phyloP scores from a whole-genome alignment of 2,329 filamentous ascomycete species.

The Leptographium lundbergii region DNA sequence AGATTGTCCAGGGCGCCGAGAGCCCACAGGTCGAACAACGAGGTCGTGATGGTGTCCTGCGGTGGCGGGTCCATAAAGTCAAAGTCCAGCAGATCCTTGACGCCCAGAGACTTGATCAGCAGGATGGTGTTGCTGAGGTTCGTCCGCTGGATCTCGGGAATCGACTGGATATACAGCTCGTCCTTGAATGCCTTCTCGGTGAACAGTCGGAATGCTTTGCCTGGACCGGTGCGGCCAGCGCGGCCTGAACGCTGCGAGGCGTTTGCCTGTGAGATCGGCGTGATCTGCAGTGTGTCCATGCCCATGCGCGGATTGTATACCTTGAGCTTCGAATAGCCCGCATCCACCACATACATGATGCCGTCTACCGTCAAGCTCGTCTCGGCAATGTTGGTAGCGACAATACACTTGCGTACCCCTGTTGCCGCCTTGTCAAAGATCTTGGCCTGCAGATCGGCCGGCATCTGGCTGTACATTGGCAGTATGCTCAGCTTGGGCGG shows the following conservation, averaged over 20 bases:
- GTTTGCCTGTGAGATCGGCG: conserved; percentile 94
- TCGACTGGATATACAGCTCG: conserved; percentile 91
- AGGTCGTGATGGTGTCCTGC: conserved; percentile 94
- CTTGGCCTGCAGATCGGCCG: conserved; percentile 90
- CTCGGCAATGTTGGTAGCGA: conserved; percentile 97
- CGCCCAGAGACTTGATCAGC: conserved; percentile 84
- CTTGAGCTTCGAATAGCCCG: conserved; percentile 93
- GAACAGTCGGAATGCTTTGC: conserved; percentile 87
- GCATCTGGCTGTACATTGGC: conserved; percentile 99
- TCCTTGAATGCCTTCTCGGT: conserved; percentile 93
- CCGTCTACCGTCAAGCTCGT: conserved; percentile 96
- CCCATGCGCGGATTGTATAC: conserved; percentile 99
- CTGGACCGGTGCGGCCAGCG: conserved; percentile 86
- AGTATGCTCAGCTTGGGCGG: conserved; percentile 89
- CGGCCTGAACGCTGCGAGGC: conserved; percentile 85
- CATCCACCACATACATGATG: conserved; percentile 98
- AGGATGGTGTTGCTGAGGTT: conserved; percentile 93
- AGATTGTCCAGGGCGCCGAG: conserved; percentile 88
- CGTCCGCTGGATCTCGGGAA: conserved; percentile 93
- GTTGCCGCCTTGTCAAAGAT: conserved; percentile 89
- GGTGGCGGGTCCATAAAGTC: conserved; percentile 99
- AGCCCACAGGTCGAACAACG: conserved; percentile 94
- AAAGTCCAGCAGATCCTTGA: conserved; percentile 89
- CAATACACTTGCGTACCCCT: conserved; percentile 91
- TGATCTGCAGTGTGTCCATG: conserved; percentile 97